Evolutionary conservation across 768 basidiomycete species (phyloP).

Genomic region (Boletus barrowsii): DNA sequence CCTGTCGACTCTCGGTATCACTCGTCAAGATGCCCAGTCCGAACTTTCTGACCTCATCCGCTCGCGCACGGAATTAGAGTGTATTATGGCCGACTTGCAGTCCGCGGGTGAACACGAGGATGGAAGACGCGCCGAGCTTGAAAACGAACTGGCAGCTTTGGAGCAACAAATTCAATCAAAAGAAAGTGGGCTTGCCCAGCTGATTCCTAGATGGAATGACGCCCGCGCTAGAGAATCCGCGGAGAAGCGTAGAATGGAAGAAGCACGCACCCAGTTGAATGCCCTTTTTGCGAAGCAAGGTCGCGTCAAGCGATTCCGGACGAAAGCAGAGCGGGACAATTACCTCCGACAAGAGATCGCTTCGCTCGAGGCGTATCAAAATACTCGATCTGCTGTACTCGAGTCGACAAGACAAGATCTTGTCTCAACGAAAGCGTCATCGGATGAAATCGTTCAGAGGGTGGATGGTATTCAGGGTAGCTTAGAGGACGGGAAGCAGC

Average conservation of each 20-base stretch:
- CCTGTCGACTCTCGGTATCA: constrained; percentile 65
- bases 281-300: constrained; percentile 90
- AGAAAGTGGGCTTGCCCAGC: constrained; percentile 55
- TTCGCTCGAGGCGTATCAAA: constrained; percentile 60
- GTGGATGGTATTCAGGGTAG: constrained; percentile 54
- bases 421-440: constrained; percentile 41
- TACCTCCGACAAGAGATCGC: constrained; percentile 80
- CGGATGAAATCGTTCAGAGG: constrained; percentile 57
- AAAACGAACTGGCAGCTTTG: constrained; percentile 61
- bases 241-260: constrained; percentile 69
- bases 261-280: constrained; percentile 64
- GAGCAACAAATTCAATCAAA: constrained; percentile 60
- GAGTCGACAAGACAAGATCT: constrained; percentile 52
- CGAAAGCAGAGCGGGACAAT: constrained; percentile 77
- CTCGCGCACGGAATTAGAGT: constrained; percentile 82
- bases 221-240: constrained; percentile 47
- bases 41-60: constrained; percentile 88
- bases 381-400: constrained; percentile 54
- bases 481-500: constrained; percentile 62
- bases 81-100: constrained; percentile 74
- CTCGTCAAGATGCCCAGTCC: constrained; percentile 70
- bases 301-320: constrained; percentile 79
- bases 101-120: constrained; percentile 62
- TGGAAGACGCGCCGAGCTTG: constrained; percentile 59
- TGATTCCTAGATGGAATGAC: constrained; percentile 71